Conservation (phyloP, 768 basidiomycete species). For the Boletus fagicola region DNA sequence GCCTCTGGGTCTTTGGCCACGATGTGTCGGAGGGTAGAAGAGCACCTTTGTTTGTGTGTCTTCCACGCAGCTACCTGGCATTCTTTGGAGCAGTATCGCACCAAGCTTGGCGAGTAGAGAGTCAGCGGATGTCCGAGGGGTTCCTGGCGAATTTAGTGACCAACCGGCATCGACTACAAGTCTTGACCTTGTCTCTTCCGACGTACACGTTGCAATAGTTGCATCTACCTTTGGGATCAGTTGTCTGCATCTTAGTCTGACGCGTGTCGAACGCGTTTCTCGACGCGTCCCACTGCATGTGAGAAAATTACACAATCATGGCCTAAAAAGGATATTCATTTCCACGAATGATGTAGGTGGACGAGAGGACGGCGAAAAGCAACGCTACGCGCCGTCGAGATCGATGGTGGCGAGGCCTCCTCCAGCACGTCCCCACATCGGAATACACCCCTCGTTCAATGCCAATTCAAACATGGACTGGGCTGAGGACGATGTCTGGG, state of each 20-base stretch:
- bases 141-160: background rate
- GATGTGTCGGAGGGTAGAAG: conserved; percentile 8
- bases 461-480: conserved; percentile 56
- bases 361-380: background rate
- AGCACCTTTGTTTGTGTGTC: conserved; percentile 27
- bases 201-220: conserved; percentile 23
- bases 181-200: conserved; percentile 27
- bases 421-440: conserved; percentile 72
- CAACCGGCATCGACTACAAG: conserved; percentile 25
- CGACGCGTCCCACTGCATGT: background rate
- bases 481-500: conserved; percentile 89
- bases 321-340: background rate
- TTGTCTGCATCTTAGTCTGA: background rate
- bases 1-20: conserved; percentile 15
- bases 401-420: conserved; percentile 59
- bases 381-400: conserved; percentile 20
- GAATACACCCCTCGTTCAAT: conserved; percentile 48
- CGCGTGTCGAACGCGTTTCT: background rate
- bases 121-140: background rate
- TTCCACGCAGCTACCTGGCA: conserved; percentile 32
- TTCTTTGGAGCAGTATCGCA: conserved; percentile 31
- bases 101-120: conserved; percentile 15
- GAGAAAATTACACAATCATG: background rate
- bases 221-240: conserved; percentile 27
- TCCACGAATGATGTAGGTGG: conserved; percentile 5